These are phyloP conservation scores for Emmonsiellopsis sp. DNA, from an alignment of 2,329 filamentous ascomycete genomes.

Conservation along the genomic window DNA sequence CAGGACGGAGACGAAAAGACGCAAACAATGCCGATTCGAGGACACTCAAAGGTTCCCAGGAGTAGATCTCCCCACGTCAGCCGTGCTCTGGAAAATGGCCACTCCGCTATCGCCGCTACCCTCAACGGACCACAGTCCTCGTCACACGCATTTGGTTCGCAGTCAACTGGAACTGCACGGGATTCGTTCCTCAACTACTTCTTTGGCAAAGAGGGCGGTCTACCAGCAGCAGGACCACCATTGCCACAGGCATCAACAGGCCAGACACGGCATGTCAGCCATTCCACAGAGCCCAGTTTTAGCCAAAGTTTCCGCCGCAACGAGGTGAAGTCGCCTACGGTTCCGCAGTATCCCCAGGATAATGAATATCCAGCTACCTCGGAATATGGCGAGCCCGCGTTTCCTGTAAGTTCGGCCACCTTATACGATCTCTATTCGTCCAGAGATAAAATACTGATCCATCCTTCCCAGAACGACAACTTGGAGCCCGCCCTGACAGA, in stretches of 20 bases:
- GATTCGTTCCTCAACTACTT: conserved; percentile 98
- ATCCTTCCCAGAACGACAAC: conserved; percentile 27
- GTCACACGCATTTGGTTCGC: conserved; percentile 49
- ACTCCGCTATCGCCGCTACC: conserved; percentile 50
- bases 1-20: conserved; percentile 31
- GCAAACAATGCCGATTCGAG: conserved; percentile 48
- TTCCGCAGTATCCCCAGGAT: conserved; percentile 15
- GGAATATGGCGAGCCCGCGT: conserved; percentile 30
- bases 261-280: conserved; percentile 60
- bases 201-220: conserved; percentile 83
- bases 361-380: conserved; percentile 29
- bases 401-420: conserved; percentile 35
- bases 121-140: conserved; percentile 55
- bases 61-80: conserved; percentile 76
- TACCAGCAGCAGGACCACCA: conserved; percentile 37
- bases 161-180: conserved; percentile 53
- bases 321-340: conserved; percentile 45
- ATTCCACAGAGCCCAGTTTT: conserved; percentile 70
- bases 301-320: conserved; percentile 68
- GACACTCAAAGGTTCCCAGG: conserved; percentile 54
- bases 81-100: conserved; percentile 50
- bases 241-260: conserved; percentile 31
- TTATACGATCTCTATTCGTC: conserved; percentile 21
- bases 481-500: conserved; percentile 85
- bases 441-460: conserved; percentile 5